These are phyloP conservation scores for Didymella pinodella DNA, from an alignment of 2,329 filamentous ascomycete species.

Conservation along the genomic window DNA sequence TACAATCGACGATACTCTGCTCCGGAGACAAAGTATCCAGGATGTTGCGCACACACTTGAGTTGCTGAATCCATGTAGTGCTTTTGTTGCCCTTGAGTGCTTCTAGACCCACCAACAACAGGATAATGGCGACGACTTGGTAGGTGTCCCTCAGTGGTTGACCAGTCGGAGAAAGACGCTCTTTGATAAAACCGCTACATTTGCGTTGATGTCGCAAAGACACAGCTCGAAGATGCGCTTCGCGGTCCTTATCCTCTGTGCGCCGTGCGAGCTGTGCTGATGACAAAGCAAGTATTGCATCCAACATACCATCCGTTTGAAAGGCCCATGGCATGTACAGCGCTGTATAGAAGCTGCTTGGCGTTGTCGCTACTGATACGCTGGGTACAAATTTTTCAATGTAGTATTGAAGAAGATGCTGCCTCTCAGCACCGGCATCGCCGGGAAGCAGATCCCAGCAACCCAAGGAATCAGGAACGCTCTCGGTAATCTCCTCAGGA, in stretches of 20 bases:
- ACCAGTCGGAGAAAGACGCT: constrained; percentile 39
- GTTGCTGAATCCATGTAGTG: constrained; percentile 48
- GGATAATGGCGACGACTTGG: constrained; percentile 45
- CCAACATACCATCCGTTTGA: constrained; percentile 46
- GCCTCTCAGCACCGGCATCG: constrained; percentile 35
- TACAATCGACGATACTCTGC: constrained; percentile 35
- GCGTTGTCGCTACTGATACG: constrained; percentile 47
- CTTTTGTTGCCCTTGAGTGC: constrained; percentile 46
- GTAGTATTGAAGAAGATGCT: constrained; percentile 47
- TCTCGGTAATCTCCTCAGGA: constrained; percentile 27
- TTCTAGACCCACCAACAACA: constrained; percentile 47
- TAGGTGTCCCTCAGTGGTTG: constrained; percentile 40
- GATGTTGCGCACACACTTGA: constrained; percentile 45
- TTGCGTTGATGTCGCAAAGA: constrained; percentile 44
- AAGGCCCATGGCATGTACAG: constrained; percentile 50
- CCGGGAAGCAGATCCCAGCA: constrained; percentile 43
- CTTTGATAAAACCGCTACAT: constrained; percentile 45
- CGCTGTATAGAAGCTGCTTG: constrained; percentile 47
- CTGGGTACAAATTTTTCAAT: constrained; percentile 48
- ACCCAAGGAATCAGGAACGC: constrained; percentile 35
- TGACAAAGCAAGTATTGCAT: constrained; percentile 47
- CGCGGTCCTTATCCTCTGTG: constrained; percentile 37
- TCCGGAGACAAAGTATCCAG: constrained; percentile 37
- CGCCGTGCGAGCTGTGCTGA: constrained; percentile 47
- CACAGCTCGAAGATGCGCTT: constrained; percentile 39